Evolutionary conservation across 2,329 filamentous ascomycete genomes (phyloP).

Genomic region (Clonostachys rhizophaga): DNA sequence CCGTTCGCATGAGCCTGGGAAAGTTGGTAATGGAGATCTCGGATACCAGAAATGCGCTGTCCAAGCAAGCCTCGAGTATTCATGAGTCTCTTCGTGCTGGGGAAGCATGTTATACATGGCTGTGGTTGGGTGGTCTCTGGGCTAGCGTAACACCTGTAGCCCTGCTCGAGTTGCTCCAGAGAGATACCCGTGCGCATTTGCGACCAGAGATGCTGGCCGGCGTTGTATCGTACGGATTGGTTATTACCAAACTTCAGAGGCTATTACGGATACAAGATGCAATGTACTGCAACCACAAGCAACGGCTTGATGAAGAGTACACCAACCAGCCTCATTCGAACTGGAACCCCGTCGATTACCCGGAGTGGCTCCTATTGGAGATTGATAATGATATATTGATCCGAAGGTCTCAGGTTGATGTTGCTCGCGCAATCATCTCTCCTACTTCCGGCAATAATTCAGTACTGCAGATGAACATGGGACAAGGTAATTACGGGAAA

Average conservation of each 20-base stretch:
- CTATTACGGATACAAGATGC: slow-evolving; percentile 32
- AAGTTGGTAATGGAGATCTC: too few species aligned
- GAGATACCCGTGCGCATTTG: slow-evolving; percentile 12
- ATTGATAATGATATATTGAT: slow-evolving; percentile 60
- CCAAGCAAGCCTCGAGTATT: too few species aligned
- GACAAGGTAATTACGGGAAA: slow-evolving; percentile 35
- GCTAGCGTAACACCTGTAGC: slow-evolving; percentile 34
- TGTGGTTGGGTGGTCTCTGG: slow-evolving; percentile 34
- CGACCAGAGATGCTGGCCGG: slow-evolving; percentile 25
- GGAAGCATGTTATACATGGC: slow-evolving; percentile 22
- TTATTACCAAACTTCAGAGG: slow-evolving; percentile 37
- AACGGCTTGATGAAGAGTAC: slow-evolving; percentile 36
- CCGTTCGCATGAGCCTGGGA: too few species aligned
- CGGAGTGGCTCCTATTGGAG: slow-evolving; percentile 61
- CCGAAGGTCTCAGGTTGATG: slow-evolving; percentile 50
- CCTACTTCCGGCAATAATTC: slow-evolving; percentile 34
- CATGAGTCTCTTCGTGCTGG: too few species aligned
- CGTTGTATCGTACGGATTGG: slow-evolving; percentile 35
- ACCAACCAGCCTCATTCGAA: slow-evolving; percentile 47
- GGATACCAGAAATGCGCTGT: too few species aligned
- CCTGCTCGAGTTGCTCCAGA: slow-evolving; percentile 40
- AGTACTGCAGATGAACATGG: slow-evolving; percentile 66
- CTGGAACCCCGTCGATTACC: slow-evolving; percentile 45
- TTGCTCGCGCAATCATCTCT: slow-evolving; percentile 51
- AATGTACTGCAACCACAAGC: slow-evolving; percentile 24